A percentile compares a stretch with the other conserved stretches of the same genome.
Conservation (phyloP, 2,329 filamentous ascomycete genomes). For the Beauveria pseudobassiana region DNA sequence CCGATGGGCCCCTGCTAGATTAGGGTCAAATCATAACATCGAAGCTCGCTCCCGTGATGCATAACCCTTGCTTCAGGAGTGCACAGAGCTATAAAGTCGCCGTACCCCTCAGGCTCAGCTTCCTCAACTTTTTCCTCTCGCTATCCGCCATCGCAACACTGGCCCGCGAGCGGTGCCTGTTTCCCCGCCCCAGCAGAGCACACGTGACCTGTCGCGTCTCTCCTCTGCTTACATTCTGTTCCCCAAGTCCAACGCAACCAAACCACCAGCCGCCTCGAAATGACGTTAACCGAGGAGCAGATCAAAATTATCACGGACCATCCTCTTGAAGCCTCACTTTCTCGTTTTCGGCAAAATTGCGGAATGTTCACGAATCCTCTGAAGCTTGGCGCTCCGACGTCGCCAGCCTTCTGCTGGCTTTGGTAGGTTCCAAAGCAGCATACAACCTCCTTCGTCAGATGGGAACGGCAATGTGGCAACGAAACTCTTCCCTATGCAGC, state of each 20-base stretch:
- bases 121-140: not conserved
- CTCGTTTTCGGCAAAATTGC: not conserved
- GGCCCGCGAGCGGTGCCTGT: not conserved
- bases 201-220: too few species aligned
- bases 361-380: not conserved
- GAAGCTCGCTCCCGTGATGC: too few species aligned
- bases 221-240: too few species aligned
- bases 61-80: too few species aligned
- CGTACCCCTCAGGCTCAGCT: not conserved
- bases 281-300: constrained; percentile 11
- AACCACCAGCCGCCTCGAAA: not conserved
- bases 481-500: too few species aligned
- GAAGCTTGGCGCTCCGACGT: not conserved
- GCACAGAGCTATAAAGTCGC: too few species aligned
- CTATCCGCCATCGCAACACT: not conserved
- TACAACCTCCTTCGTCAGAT: constrained; percentile 5
- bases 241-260: too few species aligned
- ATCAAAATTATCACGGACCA: constrained; percentile 9
- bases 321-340: constrained; percentile 9
- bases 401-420: not conserved
- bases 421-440: constrained; percentile 7
- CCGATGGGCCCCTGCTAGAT: too few species aligned
- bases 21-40: too few species aligned
- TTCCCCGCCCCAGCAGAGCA: too few species aligned
- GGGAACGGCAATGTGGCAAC: not conserved